Percentiles rank a stretch among this genome's conserved stretches.
Evolutionary conservation across 176 grass and related monocot species (phyloP).

Genomic region (Aegilops longissima): DNA sequence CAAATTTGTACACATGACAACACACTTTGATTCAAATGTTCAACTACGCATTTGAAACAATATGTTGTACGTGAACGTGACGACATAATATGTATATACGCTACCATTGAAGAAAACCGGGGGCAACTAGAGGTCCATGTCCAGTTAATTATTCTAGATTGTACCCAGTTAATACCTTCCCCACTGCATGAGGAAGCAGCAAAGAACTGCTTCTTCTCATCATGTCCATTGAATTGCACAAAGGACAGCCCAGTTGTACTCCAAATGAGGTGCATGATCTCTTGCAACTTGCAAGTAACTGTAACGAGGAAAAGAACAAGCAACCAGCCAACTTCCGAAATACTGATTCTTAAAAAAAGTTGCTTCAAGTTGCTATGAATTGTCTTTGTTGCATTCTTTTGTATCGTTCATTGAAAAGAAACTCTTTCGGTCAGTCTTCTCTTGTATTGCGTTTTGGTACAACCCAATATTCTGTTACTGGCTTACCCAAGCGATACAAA

Average conservation of each 20-base stretch:
- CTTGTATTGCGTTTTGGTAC: neutral
- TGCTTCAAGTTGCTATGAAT: neutral
- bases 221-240: neutral
- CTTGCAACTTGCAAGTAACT: neutral
- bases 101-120: too few species aligned
- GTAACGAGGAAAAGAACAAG: neutral
- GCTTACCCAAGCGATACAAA: neutral
- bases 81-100: too few species aligned
- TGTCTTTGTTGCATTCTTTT: neutral
- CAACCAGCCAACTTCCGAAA: neutral
- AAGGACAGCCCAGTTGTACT: neutral
- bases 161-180: too few species aligned
- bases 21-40: too few species aligned
- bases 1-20: neutral
- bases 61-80: too few species aligned
- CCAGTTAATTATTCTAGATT: slow-evolving; percentile 9
- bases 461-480: neutral
- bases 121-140: neutral
- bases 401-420: neutral
- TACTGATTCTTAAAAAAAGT: neutral
- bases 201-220: slow-evolving; percentile 19
- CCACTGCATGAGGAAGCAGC: neutral
- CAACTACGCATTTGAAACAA: too few species aligned
- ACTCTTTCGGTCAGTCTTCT: slow-evolving; percentile 13
- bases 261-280: neutral